phyloP scores from a whole-genome alignment of 2,329 filamentous ascomycete genomes.

The Paecilomyces sp. region DNA sequence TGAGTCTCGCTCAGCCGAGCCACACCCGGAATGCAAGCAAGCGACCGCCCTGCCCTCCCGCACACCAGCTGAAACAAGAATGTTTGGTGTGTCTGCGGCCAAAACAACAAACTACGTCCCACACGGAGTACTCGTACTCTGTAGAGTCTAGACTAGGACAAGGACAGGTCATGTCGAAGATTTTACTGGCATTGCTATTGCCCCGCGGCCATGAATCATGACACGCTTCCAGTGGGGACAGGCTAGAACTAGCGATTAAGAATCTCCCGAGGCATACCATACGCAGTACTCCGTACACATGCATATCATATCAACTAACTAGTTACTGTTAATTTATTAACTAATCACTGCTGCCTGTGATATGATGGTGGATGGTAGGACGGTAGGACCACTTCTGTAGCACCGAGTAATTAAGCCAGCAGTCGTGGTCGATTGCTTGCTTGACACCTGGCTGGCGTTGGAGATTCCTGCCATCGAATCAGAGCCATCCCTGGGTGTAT shows the following conservation, averaged over 20 bases:
- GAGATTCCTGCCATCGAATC: not conserved
- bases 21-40: not conserved
- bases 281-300: not conserved
- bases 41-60: not conserved
- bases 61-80: not conserved
- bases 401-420: not conserved
- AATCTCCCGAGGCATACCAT: no score
- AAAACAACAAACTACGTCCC: not conserved
- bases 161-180: not conserved
- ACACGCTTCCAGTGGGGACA: not conserved
- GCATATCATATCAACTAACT: not conserved
- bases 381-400: not conserved
- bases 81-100: not conserved
- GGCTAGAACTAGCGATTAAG: not conserved
- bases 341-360: not conserved
- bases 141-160: no score
- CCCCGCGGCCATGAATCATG: not conserved
- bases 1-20: not conserved
- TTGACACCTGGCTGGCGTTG: not conserved
- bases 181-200: not conserved
- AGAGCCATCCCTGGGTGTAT: not conserved
- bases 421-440: not conserved
- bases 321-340: not conserved
- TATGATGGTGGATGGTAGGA: no score
- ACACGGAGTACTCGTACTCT: no score